A percentile compares a stretch with the other conserved stretches of the same genome.
These are phyloP conservation scores for Penicillium antarcticum DNA, from an alignment of 495 filamentous ascomycete genomes.

Conservation along the genomic window DNA sequence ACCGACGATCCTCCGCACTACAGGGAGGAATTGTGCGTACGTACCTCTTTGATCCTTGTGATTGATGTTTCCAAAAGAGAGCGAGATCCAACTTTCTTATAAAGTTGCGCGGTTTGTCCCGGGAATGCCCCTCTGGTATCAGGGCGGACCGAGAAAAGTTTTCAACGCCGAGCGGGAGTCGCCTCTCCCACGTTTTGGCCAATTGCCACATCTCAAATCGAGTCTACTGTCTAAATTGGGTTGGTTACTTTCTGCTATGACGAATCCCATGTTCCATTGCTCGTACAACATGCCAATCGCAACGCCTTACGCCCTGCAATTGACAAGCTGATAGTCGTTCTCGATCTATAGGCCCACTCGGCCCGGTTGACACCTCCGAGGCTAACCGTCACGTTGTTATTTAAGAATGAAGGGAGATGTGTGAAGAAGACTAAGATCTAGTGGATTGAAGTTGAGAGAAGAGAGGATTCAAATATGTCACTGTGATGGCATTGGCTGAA, in stretches of 20 bases:
- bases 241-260: background rate
- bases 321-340: background rate
- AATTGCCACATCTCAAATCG: background rate
- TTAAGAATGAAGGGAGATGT: slow-evolving; percentile 18
- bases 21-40: background rate
- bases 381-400: background rate
- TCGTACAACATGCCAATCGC: background rate
- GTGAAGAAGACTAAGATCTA: too few species aligned
- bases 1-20: background rate
- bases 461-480: too few species aligned
- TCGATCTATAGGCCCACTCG: slow-evolving; percentile 4
- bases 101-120: slow-evolving; percentile 5
- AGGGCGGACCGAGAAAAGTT: slow-evolving; percentile 2
- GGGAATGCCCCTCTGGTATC: background rate
- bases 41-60: background rate
- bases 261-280: background rate
- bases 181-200: background rate
- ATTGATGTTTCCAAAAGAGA: too few species aligned
- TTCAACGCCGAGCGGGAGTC: background rate
- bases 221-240: background rate
- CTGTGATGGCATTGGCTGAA: too few species aligned
- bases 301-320: background rate
- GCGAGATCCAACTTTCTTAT: background rate
- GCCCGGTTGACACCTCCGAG: slow-evolving; percentile 1
- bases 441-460: too few species aligned